These are phyloP conservation scores for Ramaria sp. DNA, from an alignment of 768 basidiomycete genomes.

Conservation along the genomic window DNA sequence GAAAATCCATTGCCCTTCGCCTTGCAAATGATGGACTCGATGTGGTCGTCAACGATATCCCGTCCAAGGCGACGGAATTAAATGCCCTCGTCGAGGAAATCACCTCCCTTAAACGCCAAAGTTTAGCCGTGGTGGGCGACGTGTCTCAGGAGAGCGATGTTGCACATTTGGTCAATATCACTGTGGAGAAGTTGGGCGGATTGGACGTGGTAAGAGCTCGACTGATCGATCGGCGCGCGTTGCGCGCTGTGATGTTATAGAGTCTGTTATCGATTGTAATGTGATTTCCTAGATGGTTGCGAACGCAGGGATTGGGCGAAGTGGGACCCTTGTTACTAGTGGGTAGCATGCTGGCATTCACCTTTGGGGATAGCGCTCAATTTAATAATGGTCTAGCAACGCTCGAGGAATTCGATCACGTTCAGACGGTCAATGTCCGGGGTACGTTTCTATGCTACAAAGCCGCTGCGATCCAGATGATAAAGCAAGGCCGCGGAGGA, in stretches of 20 bases:
- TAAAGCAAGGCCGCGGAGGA: conserved; percentile 16
- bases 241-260: too few relatives aligned
- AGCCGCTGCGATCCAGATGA: conserved; percentile 16
- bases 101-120: conserved; percentile 14
- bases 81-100: conserved; percentile 21
- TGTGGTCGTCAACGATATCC: conserved; percentile 22
- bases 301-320: conserved; percentile 16
- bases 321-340: conserved; percentile 13
- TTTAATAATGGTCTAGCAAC: conserved; percentile 7
- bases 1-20: conserved; percentile 20
- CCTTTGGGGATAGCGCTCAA: background rate
- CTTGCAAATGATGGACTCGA: conserved; percentile 25
- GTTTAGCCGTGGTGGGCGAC: conserved; percentile 17
- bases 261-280: background rate
- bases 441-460: conserved; percentile 17
- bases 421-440: conserved; percentile 14
- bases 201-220: conserved; percentile 25
- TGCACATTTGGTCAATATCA: conserved; percentile 17
- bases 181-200: conserved; percentile 18
- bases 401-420: conserved; percentile 14
- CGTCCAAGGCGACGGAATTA: conserved; percentile 9
- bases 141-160: conserved; percentile 22
- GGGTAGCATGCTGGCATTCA: background rate
- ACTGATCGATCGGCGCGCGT: too few relatives aligned
- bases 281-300: conserved; percentile 15